Evolutionary conservation across 1,284 basidiomycete genomes (phyloP).

Genomic region (Cryptococcus sp.): DNA sequence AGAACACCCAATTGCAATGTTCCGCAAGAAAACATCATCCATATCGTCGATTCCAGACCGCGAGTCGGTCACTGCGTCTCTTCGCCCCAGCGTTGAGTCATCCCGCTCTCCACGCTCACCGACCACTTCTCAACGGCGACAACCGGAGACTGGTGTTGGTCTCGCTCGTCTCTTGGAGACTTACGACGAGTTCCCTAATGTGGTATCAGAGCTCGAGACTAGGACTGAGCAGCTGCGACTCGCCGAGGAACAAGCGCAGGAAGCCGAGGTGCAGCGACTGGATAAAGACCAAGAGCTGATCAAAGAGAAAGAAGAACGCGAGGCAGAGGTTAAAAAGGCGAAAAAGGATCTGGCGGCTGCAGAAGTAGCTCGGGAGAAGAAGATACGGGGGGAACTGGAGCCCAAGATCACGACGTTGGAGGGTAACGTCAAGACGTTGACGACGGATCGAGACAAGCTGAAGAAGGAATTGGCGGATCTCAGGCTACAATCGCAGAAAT

Average conservation of each 20-base stretch:
- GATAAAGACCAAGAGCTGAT: conserved; percentile 8
- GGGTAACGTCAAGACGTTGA: conserved; percentile 11
- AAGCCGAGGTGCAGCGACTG: conserved; percentile 6
- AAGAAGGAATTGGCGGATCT: conserved; percentile 19
- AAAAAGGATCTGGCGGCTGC: conserved; percentile 13
- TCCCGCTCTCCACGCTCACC: too few relatives aligned
- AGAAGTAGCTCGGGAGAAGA: conserved; percentile 16
- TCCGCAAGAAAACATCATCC: too few relatives aligned
- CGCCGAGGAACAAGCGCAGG: conserved; percentile 13
- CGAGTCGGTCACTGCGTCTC: too few relatives aligned
- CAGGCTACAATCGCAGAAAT: conserved; percentile 15
- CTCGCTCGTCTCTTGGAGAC: conserved; percentile 13
- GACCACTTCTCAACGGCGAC: background rate
- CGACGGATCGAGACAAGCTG: conserved; percentile 14
- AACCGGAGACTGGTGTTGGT: conserved; percentile 4
- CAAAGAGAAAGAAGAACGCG: conserved; percentile 14
- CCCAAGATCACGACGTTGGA: conserved; percentile 25
- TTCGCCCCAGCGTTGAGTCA: too few relatives aligned
- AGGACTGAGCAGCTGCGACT: conserved; percentile 2
- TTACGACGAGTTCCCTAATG: conserved; percentile 24
- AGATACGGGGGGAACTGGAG: conserved; percentile 22
- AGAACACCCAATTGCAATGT: too few relatives aligned
- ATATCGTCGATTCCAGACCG: too few relatives aligned
- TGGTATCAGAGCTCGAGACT: conserved; percentile 5
- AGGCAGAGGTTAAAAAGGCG: conserved; percentile 11